Evolutionary conservation across 345 rosid genomes (phyloP).

Genomic region (Arabidopsis arenosa): DNA sequence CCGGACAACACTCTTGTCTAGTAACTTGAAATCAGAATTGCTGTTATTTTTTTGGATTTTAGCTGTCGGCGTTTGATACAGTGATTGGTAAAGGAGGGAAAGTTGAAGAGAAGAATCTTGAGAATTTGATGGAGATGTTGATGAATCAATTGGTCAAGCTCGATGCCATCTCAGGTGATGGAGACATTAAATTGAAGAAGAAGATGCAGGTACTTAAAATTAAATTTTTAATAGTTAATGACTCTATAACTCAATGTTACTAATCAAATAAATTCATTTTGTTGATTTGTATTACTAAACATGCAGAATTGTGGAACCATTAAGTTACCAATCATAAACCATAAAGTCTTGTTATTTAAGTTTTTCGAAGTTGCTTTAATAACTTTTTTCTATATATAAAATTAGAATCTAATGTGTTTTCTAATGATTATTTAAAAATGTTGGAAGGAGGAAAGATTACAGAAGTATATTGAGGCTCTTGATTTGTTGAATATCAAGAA

Average conservation of each 20-base stretch:
- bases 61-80: constrained; percentile 76
- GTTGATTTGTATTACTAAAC: neutral
- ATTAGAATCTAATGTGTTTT: neutral
- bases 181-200: constrained; percentile 78
- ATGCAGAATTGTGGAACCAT: neutral
- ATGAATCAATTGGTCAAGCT: constrained; percentile 86
- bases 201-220: constrained; percentile 70
- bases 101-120: constrained; percentile 67
- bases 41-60: constrained; percentile 39
- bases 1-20: neutral
- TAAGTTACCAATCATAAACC: neutral
- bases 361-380: neutral
- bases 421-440: constrained; percentile 2
- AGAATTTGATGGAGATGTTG: constrained; percentile 67
- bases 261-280: neutral
- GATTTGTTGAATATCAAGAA: constrained; percentile 82
- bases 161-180: constrained; percentile 75
- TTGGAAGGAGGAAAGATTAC: constrained; percentile 79
- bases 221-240: neutral
- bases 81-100: constrained; percentile 69
- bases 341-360: neutral
- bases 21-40: neutral
- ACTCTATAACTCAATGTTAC: neutral
- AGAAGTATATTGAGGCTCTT: constrained; percentile 79
- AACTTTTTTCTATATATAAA: no score